Evolutionary conservation across 2,329 filamentous ascomycete species (phyloP).

Genomic region (Elsinoe necatrix): DNA sequence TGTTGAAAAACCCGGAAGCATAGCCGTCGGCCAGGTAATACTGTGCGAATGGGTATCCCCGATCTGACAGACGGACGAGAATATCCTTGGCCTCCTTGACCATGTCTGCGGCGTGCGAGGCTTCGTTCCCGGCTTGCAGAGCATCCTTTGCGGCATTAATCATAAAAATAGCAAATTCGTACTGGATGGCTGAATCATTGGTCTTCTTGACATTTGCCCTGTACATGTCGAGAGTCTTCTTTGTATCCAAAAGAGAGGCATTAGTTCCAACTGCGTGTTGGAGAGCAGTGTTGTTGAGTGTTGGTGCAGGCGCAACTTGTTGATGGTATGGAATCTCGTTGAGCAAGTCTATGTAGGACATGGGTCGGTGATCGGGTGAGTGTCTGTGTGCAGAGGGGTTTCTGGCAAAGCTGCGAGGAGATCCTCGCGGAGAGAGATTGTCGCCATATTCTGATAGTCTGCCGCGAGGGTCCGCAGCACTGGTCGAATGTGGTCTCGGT

Average conservation of each 20-base stretch:
- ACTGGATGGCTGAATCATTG: slow-evolving; percentile 79
- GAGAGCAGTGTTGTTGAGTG: slow-evolving; percentile 73
- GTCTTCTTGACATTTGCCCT: slow-evolving; percentile 95
- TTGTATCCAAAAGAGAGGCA: slow-evolving; percentile 79
- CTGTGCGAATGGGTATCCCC: slow-evolving; percentile 91
- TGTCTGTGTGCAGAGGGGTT: slow-evolving; percentile 44
- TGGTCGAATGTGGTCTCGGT: slow-evolving; percentile 64
- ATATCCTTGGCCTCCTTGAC: slow-evolving; percentile 83
- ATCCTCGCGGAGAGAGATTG: slow-evolving; percentile 28
- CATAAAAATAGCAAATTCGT: slow-evolving; percentile 93
- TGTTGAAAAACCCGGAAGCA: slow-evolving; percentile 88
- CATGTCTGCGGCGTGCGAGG: slow-evolving; percentile 49
- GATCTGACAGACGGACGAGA: slow-evolving; percentile 74
- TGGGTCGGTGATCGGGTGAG: slow-evolving; percentile 50
- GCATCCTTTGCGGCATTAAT: slow-evolving; percentile 80
- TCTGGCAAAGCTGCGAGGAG: slow-evolving; percentile 37
- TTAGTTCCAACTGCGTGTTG: slow-evolving; percentile 75
- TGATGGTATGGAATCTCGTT: slow-evolving; percentile 67
- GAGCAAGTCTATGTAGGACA: slow-evolving; percentile 54
- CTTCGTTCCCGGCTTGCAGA: slow-evolving; percentile 36
- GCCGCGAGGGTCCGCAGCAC: slow-evolving; percentile 68
- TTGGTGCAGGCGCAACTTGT: slow-evolving; percentile 54
- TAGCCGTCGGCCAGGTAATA: slow-evolving; percentile 96
- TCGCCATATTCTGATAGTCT: slow-evolving; percentile 45
- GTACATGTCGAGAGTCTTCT: slow-evolving; percentile 97